Base-by-base conservation (phyloP, 2,329 filamentous ascomycete genomes). In the Fonsecaea nubica region DNA sequence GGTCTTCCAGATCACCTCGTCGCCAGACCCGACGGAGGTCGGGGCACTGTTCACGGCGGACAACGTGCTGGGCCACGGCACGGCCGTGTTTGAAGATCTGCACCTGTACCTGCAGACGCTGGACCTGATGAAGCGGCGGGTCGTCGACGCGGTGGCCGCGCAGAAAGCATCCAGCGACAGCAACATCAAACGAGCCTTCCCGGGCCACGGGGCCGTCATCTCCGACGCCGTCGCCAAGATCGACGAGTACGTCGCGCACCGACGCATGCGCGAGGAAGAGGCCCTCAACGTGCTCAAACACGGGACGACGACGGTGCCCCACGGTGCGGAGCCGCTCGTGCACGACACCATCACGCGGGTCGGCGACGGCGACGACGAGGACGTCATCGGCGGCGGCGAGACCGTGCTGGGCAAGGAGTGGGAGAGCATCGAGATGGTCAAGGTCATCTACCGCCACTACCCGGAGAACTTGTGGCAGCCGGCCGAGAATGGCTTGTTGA, bases 41-140 rank as follows among this genome's bases (percentile, higher is more conserved):
- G 85, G 92, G 72, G 89, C 91, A 48, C 88, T 97, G 80, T 95
- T 97, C 77, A 96, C 92, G 0, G 93, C 90, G 6, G 93, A 97
- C 78, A 96, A 94, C 75, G 90, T 97, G 1, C 84, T 97, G 1
- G 93, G 93, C 0, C 91, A 96, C 67, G 92, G 92, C 12, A 96
- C 92, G 1, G 89, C 91, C 3, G 92, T 95, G 0, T 96, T 96
- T 72, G 92, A 96, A 76, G 87, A 95, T 69, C 82, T 96, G 8
- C 77, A 80, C 0, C 80, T 81, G 0, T 97, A 96, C 75, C 81
- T 96, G 69, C 75, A 77, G 21, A 92, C 88, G 66, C 81, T 97
- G 12, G 82, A 87, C 45, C 83, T 83, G 69, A 95, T 96, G 92
- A 69, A 72, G 52, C 25, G 56, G 9, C 63, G 64, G 15, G 63